Base-by-base conservation (phyloP, 345 rosid genomes). In the Firmiana major region DNA sequence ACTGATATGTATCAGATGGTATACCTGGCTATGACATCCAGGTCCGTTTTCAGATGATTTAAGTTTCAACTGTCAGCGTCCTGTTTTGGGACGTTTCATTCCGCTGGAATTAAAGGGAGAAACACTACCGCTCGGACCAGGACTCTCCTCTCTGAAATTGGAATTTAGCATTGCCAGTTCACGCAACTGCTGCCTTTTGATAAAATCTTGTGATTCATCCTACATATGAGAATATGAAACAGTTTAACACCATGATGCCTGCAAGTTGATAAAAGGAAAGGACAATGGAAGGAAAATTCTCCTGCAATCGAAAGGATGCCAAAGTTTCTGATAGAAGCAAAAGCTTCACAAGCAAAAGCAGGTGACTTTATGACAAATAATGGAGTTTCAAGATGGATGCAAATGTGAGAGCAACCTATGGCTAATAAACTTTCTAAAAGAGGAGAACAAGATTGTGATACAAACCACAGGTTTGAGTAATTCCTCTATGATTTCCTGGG, bases 171-270 rank as follows among this genome's bases (percentile, higher is more conserved):
- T 74, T 0, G 99, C 99, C 17, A 96, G 86, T 81, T 96, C 98
- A 31, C 97, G 93, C 82, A 96, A 59, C 81, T 96, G 99, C 83
- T 96, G 99, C 86, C 97, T 92, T 90, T 93, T 93, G 46, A 93
- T 92, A 85, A 81, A 89, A 77, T 96, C 99, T 77, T 96, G 95
- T 0, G 99, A 92, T 81, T 96, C 99, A 55, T 96, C 99, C 99
- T 96, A 90, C 85, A 73, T 16, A 45, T 24, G 0, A 53, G 36
- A 45, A 48, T 16, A 82, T 16, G 42, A 71, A 43, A 55, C 19
- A 17, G 59, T 51, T 71, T 34, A 71, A 51, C 45, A 71, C 57
- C 13, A 17, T 69, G 40, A 46, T 15, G 38, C 40, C 73, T 46
- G 57, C 74, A 48, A 69, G 36, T 69, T 69, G 6, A 48, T 46